Conservation (phyloP, 371 early-diverging fungal species). For the Fennellomyces sp. region DNA sequence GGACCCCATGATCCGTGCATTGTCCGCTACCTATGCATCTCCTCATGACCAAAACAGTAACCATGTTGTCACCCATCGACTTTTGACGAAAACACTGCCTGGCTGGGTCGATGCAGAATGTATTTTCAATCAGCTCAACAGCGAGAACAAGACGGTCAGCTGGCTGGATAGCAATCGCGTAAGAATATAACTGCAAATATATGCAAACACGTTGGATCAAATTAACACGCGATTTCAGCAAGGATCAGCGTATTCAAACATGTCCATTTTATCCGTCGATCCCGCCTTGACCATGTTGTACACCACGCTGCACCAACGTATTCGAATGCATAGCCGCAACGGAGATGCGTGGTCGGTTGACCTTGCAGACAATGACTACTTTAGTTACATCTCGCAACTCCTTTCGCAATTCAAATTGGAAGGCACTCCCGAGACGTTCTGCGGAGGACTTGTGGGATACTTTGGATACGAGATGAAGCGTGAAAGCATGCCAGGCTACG, state of each 20-base stretch:
- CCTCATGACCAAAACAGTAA: background rate
- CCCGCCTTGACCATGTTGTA: conserved; percentile 45
- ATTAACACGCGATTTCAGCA: conserved; percentile 21
- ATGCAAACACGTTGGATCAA: background rate
- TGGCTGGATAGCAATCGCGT: conserved; percentile 76
- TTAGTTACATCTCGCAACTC: conserved; percentile 32
- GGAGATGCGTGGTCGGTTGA: background rate
- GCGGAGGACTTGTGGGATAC: conserved; percentile 88
- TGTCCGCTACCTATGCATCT: background rate
- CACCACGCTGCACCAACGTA: conserved; percentile 36
- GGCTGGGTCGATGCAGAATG: conserved; percentile 32
- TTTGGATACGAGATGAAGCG: conserved; percentile 94
- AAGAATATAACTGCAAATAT: conserved; percentile 17
- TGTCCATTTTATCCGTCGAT: conserved; percentile 32
- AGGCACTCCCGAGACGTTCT: conserved; percentile 44
- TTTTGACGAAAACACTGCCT: conserved; percentile 1
- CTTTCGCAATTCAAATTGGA: conserved; percentile 9
- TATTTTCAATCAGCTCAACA: conserved; percentile 23
- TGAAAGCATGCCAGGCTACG: conserved; percentile 69
- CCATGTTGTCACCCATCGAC: background rate
- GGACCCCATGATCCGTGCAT: background rate
- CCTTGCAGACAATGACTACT: conserved; percentile 26
- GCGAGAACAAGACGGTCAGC: conserved; percentile 23
- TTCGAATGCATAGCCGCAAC: conserved; percentile 6
- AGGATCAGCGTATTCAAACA: conserved; percentile 41